Conservation (phyloP, 2,329 filamentous ascomycete species). For the Colletotrichum tropicicola region DNA sequence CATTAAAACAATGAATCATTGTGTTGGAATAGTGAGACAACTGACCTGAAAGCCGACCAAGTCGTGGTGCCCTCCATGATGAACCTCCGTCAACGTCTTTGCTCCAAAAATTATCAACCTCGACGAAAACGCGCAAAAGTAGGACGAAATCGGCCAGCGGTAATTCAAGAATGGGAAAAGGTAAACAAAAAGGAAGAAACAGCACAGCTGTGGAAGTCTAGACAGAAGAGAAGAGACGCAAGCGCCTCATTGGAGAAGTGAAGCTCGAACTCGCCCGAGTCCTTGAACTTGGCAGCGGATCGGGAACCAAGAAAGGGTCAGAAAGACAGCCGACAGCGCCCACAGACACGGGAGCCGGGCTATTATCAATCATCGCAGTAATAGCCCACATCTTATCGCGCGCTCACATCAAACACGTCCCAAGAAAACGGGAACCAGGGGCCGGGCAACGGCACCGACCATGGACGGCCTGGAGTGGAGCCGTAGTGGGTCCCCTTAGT, state of each 20-base stretch:
- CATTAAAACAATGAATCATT: no score
- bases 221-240: background rate
- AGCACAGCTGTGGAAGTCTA: conserved; percentile 23
- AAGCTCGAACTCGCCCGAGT: background rate
- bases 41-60: conserved; percentile 18
- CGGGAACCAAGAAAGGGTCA: background rate
- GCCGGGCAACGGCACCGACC: background rate
- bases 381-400: background rate
- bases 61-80: conserved; percentile 15
- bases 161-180: background rate
- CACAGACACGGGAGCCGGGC: background rate
- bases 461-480: no score
- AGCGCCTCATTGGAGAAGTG: conserved; percentile 6
- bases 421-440: conserved; percentile 9
- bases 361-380: conserved; percentile 12
- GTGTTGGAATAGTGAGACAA: no score
- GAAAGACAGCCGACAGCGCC: background rate
- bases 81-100: background rate
- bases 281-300: background rate
- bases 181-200: background rate
- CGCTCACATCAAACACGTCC: conserved; percentile 23
- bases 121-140: background rate
- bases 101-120: background rate
- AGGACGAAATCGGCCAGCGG: conserved; percentile 8
- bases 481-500: background rate